These are phyloP conservation scores for Monilinia aucupariae DNA, from an alignment of 2,329 filamentous ascomycete species.

Conservation along the genomic window DNA sequence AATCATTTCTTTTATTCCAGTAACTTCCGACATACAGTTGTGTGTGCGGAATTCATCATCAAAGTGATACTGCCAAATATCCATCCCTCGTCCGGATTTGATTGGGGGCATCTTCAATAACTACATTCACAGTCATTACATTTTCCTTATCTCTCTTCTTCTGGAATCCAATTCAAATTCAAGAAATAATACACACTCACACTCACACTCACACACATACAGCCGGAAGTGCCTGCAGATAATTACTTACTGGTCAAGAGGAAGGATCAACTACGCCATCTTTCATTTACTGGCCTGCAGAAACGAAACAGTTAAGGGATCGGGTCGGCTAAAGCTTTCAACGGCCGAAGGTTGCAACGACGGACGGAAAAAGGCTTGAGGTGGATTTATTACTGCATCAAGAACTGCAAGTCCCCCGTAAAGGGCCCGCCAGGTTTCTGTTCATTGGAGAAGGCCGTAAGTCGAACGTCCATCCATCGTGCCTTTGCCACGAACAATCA, in stretches of 20 bases:
- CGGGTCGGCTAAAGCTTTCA: conserved; percentile 27
- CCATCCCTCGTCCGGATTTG: not conserved
- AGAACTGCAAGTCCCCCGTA: conserved; percentile 28
- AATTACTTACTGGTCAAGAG: not conserved
- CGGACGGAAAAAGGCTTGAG: conserved; percentile 18
- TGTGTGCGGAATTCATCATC: not conserved
- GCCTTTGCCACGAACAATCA: conserved; percentile 26
- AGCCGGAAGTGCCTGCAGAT: conserved; percentile 6
- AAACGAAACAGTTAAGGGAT: conserved; percentile 15
- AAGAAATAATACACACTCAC: not conserved
- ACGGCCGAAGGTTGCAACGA: conserved; percentile 26
- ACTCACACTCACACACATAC: not conserved
- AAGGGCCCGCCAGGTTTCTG: conserved; percentile 24
- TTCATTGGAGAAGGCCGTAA: conserved; percentile 29
- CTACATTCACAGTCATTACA: not conserved
- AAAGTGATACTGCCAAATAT: not conserved
- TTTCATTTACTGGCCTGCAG: conserved; percentile 17
- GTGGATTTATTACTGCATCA: conserved; percentile 22
- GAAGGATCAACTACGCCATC: conserved; percentile 7
- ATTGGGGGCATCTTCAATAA: not conserved
- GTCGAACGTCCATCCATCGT: conserved; percentile 22
- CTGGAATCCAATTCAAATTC: not conserved
- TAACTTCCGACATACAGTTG: not conserved
- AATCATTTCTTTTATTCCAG: not conserved
- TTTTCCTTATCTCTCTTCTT: not conserved